These are phyloP conservation scores for Cordyceps cateniannulata DNA, from an alignment of 2,329 filamentous ascomycete species.

Conservation along the genomic window DNA sequence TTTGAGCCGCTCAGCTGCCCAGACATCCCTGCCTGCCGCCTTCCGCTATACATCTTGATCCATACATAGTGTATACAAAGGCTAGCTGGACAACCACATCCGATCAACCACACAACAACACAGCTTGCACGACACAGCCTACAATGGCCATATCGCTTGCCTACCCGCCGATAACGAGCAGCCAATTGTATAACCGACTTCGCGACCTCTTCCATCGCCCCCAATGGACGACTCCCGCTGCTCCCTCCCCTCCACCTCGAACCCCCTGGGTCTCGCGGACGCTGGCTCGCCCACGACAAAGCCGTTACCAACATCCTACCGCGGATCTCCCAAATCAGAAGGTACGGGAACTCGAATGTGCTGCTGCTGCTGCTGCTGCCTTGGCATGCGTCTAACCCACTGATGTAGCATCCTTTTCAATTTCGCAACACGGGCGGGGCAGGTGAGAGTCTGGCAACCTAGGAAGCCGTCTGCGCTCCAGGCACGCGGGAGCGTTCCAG, in stretches of 20 bases:
- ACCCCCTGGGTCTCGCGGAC: conserved; percentile 76
- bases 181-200: conserved; percentile 34
- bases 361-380: conserved; percentile 2
- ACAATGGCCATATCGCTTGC: conserved; percentile 23
- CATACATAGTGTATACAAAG: not conserved
- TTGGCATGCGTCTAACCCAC: not conserved
- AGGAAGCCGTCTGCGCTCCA: conserved; percentile 24
- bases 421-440: not conserved
- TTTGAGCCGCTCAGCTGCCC: not conserved
- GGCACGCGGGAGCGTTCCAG: conserved; percentile 30
- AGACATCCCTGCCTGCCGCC: not conserved
- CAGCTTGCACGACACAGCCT: conserved; percentile 3
- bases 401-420: not conserved
- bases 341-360: conserved; percentile 17
- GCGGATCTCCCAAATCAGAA: conserved; percentile 28
- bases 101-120: too few relatives aligned
- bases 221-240: conserved; percentile 74
- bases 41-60: not conserved
- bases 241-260: conserved; percentile 89
- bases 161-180: conserved; percentile 35
- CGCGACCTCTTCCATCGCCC: conserved; percentile 65
- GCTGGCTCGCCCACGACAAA: conserved; percentile 55
- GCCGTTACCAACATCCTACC: conserved; percentile 40
- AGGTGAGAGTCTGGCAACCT: conserved; percentile 9
- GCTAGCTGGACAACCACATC: not conserved